Percentiles rank a stretch among this genome's conserved stretches.
phyloP scores from a whole-genome alignment of 2,329 filamentous ascomycete species.

The Clarireedia hainanense region DNA sequence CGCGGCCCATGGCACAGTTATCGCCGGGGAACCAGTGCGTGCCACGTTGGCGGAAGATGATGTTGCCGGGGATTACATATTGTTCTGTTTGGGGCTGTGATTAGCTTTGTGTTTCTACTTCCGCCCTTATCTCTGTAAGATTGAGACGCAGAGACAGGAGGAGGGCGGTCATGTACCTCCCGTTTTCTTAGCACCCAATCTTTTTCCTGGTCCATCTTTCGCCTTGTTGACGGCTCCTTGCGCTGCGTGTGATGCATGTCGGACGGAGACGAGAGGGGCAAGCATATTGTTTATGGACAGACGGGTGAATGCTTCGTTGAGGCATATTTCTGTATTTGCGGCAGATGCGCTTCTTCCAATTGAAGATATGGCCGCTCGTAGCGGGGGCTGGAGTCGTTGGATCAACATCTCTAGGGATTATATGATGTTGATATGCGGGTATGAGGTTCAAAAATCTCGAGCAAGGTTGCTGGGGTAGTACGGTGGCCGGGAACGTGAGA shows the following conservation, averaged over 20 bases:
- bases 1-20: slow-evolving; percentile 88
- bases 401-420: slow-evolving; percentile 32
- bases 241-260: slow-evolving; percentile 39
- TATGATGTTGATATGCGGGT: neutral
- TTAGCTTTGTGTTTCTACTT: neutral
- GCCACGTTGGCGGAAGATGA: slow-evolving; percentile 94
- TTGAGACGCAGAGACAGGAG: neutral
- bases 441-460: slow-evolving; percentile 1
- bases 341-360: slow-evolving; percentile 17
- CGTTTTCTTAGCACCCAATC: slow-evolving; percentile 88
- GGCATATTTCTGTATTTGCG: slow-evolving; percentile 13
- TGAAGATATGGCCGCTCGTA: slow-evolving; percentile 33
- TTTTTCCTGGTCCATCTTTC: slow-evolving; percentile 68
- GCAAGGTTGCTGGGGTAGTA: slow-evolving; percentile 2
- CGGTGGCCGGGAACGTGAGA: neutral
- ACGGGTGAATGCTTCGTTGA: slow-evolving; percentile 26
- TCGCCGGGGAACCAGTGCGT: slow-evolving; percentile 93
- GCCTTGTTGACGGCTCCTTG: slow-evolving; percentile 65
- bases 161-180: slow-evolving; percentile 51
- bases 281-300: slow-evolving; percentile 17
- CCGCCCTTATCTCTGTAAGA: neutral
- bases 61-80: slow-evolving; percentile 92
- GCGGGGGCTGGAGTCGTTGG: slow-evolving; percentile 37
- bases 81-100: slow-evolving; percentile 49
- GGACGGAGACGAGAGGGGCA: slow-evolving; percentile 18